Conservation (phyloP, 2,329 filamentous ascomycete species). For the Penicillium italicum region DNA sequence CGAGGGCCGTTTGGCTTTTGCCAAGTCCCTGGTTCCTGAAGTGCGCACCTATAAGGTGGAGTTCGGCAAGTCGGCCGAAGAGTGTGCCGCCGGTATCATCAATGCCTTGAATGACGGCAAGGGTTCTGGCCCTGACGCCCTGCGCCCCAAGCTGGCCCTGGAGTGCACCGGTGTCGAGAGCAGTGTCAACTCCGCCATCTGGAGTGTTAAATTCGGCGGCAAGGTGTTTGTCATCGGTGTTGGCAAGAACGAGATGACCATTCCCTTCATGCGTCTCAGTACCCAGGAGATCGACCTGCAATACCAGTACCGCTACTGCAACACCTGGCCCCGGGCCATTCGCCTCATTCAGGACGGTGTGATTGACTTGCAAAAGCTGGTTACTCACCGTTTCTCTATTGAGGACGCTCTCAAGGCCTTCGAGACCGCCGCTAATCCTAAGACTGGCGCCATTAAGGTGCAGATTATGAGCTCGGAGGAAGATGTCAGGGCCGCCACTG, state of each 20-base stretch:
- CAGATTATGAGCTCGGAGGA: slow-evolving; percentile 63
- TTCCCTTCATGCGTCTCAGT: slow-evolving; percentile 91
- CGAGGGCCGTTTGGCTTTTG: slow-evolving; percentile 76
- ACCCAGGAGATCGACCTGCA: slow-evolving; percentile 91
- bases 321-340: slow-evolving; percentile 94
- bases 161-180: slow-evolving; percentile 96
- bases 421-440: slow-evolving; percentile 79
- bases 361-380: slow-evolving; percentile 73
- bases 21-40: slow-evolving; percentile 74
- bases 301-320: slow-evolving; percentile 94
- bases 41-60: slow-evolving; percentile 66
- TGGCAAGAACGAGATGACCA: slow-evolving; percentile 89
- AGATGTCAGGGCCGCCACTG: slow-evolving; percentile 36
- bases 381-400: slow-evolving; percentile 81
- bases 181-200: slow-evolving; percentile 80
- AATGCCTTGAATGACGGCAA: slow-evolving; percentile 58
- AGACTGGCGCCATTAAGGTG: slow-evolving; percentile 95
- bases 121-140: slow-evolving; percentile 46
- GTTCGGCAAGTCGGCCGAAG: slow-evolving; percentile 55
- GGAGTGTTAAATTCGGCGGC: slow-evolving; percentile 88
- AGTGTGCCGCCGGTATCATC: slow-evolving; percentile 67
- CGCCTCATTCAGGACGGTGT: slow-evolving; percentile 79
- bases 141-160: slow-evolving; percentile 77
- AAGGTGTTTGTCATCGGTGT: slow-evolving; percentile 97
- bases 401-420: slow-evolving; percentile 90